phyloP scores from a whole-genome alignment of 108 stramenopile species.

The Bacterosira constricta region DNA sequence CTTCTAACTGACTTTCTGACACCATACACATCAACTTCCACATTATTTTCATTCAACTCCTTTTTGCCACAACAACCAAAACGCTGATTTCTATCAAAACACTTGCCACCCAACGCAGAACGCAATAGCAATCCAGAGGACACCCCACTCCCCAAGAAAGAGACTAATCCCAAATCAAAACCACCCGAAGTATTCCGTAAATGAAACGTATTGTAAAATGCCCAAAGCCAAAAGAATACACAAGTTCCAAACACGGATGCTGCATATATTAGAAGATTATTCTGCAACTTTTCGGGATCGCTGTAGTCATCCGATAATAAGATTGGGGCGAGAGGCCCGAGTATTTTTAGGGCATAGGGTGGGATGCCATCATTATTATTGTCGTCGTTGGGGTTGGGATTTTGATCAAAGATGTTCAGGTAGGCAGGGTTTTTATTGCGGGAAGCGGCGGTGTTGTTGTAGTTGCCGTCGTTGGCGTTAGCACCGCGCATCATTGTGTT shows the following conservation, averaged over 20 bases:
- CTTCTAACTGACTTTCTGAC: neutral
- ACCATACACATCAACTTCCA: constrained; percentile 3
- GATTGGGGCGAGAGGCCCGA: constrained; percentile 1
- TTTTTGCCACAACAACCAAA: constrained; percentile 23
- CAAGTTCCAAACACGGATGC: constrained; percentile 18
- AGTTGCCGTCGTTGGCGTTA: neutral
- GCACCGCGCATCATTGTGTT: no score
- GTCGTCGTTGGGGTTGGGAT: neutral
- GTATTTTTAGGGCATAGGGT: neutral
- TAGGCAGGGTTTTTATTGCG: neutral
- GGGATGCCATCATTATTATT: no score
- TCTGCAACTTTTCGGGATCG: constrained; percentile 34
- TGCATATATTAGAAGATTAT: constrained; percentile 22
- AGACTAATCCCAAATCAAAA: constrained; percentile 46
- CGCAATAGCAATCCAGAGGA: constrained; percentile 31
- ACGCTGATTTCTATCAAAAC: constrained; percentile 12
- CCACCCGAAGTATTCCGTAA: constrained; percentile 25
- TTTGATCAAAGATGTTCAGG: neutral
- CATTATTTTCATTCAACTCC: neutral
- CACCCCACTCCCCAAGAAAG: constrained; percentile 35
- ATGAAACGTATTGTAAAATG: constrained; percentile 35
- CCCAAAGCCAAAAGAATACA: constrained; percentile 44
- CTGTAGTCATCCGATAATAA: constrained; percentile 23
- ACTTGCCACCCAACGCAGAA: constrained; percentile 29
- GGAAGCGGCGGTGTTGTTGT: neutral